These are phyloP conservation scores for Citrullus colocynthis DNA, from an alignment of 306 rosid genomes.

Conservation along the genomic window DNA sequence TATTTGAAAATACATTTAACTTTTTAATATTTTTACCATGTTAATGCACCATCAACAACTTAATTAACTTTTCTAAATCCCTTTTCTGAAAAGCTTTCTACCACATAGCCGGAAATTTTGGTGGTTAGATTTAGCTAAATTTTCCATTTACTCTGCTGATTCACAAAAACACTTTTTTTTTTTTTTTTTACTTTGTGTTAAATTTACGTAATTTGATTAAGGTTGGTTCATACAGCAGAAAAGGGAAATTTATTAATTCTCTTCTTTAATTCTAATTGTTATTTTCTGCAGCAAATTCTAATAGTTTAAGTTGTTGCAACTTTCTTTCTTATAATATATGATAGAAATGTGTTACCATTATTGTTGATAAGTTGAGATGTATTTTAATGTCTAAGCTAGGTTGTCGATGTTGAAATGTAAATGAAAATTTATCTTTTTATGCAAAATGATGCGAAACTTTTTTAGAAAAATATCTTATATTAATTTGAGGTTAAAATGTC, in stretches of 20 bases:
- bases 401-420: too few species aligned
- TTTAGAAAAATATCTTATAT: too few species aligned
- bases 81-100: neutral
- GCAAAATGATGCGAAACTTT: too few species aligned
- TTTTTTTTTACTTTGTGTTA: neutral
- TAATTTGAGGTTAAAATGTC: too few species aligned
- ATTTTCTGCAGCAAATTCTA: too few species aligned
- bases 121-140: neutral
- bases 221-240: neutral
- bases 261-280: neutral
- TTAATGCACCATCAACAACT: neutral
- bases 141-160: neutral
- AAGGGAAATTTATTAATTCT: neutral
- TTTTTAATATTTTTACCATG: neutral
- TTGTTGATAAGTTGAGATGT: neutral
- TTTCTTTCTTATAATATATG: neutral
- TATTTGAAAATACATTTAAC: too few species aligned
- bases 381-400: neutral
- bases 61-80: neutral
- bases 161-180: neutral
- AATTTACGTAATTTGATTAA: neutral
- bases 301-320: neutral
- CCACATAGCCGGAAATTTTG: neutral
- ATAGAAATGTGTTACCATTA: neutral
- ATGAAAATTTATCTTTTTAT: too few species aligned